Evolutionary conservation across 169 alveolate species (phyloP).

Genomic region (Hepatocystis sp.): DNA sequence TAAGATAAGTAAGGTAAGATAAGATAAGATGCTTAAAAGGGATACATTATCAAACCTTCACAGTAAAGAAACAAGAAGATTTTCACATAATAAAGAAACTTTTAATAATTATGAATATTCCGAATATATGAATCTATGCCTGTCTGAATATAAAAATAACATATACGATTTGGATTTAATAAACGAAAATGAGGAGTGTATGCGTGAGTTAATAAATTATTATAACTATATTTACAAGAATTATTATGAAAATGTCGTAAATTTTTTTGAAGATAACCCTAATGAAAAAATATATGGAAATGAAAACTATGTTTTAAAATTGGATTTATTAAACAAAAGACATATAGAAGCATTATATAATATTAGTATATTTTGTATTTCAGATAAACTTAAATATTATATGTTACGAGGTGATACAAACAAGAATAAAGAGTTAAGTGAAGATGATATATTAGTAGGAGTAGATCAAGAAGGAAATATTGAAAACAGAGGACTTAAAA

Average conservation of each 20-base stretch:
- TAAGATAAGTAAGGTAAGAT: not conserved
- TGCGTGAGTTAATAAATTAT: slow-evolving; percentile 72
- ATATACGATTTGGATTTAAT: slow-evolving; percentile 75
- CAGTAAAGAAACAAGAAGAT: slow-evolving; percentile 72
- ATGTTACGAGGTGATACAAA: slow-evolving; percentile 74
- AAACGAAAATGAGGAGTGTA: slow-evolving; percentile 77
- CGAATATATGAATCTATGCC: slow-evolving; percentile 68
- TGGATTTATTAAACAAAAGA: slow-evolving; percentile 60
- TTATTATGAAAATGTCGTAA: slow-evolving; percentile 74
- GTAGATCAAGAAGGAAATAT: slow-evolving; percentile 32
- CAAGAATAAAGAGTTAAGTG: slow-evolving; percentile 29
- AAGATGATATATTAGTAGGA: slow-evolving; percentile 23
- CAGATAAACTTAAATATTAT: slow-evolving; percentile 68
- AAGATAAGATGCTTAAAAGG: slow-evolving; percentile 75
- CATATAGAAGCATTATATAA: slow-evolving; percentile 68
- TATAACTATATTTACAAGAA: slow-evolving; percentile 67
- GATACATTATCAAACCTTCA: slow-evolving; percentile 63
- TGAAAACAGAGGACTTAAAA: slow-evolving; percentile 68
- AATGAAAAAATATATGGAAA: slow-evolving; percentile 53
- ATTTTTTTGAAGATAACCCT: slow-evolving; percentile 33
- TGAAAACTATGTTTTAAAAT: slow-evolving; percentile 67
- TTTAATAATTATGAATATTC: slow-evolving; percentile 51
- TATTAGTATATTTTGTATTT: slow-evolving; percentile 69
- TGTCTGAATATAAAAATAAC: slow-evolving; percentile 66
- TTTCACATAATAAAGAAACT: slow-evolving; percentile 53